Base-by-base conservation (phyloP, 2,329 filamentous ascomycete species). In the Sporothrix euskadiensis region DNA sequence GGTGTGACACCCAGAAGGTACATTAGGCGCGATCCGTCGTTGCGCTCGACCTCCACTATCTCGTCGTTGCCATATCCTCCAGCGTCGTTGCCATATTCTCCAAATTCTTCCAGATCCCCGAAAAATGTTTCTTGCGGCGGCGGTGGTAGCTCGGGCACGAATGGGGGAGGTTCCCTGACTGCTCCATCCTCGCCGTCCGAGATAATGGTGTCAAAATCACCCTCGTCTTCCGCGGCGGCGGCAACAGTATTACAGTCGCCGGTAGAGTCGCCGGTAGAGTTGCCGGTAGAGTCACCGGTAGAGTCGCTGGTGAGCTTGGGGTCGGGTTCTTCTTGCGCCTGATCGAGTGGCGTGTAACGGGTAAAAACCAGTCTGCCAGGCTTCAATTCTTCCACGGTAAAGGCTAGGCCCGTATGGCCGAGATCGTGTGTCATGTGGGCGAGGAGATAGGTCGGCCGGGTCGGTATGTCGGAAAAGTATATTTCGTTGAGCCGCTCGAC, bases 391-490 rank as follows among this genome's bases (percentile, higher is more conserved):
- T 39, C n/a, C 7, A 76, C 73, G 19, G 76, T 74, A 22, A 76
- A 78, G 26, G 19, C n/a, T 57, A 39, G 30, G 4, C 71, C 69
- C 7, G 57, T 19, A 72, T 83, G 82, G 3, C 77, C 81, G 4
- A 90, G 75, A 0, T 82, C 81, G 74, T 87, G 83, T n/a, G 81
- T 83, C 80, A 87, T 84, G 73, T 89, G 85, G 9, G 92, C 93
- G 39, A 94, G 80, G 74, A 98, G 85, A 77, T 97, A 97, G 72
- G 88, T 89, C 1, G 96, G 96, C 35, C 92, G 87, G 0, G 83
- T 84, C 0, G 82, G 80, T 0, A 88, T 85, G 75, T 94, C 87
- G 0, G 88, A 86, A 77, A 97, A 98, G 39, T 97, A 81, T 12
- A 86, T 81, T 47, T 86, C 82, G 77, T 93, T 94, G 56, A 98